Base-by-base conservation (phyloP, 2,329 filamentous ascomycete genomes). In the Raffaelea arxii region DNA sequence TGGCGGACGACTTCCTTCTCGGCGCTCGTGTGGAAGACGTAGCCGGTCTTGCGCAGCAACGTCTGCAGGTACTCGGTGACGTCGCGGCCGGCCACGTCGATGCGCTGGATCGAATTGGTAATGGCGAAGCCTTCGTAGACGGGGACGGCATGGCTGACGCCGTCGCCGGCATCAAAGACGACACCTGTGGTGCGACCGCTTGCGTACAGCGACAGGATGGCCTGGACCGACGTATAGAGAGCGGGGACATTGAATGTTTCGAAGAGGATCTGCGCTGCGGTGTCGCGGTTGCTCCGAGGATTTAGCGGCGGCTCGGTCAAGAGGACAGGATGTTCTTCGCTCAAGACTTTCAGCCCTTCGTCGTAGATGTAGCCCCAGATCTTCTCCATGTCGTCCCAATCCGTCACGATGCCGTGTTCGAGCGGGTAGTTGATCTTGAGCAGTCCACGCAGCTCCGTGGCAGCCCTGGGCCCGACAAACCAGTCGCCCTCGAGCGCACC, bases 341-440 rank as follows among this genome's bases (percentile, higher is more conserved):
- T 96, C 62, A 96, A 75, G 43, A 91, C 95, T 72, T 96, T 97
- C 58, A 98, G 66, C 53, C 94, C 92, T 61, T 96, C 91, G 48
- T 86, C 86, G 64, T 97, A 98, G 45, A 98, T 89, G 61, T 94
- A 92, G 59, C 94, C 86, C 92, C 92, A 98, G 68, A 98, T 98
- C 70, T 88, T 82, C 72, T 98, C 92, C 92, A 98, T 98, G 62
- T 98, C 92, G 62, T 97, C 92, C 92, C 92, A 98, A 66, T 98
- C 89, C 56, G 92, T 98, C 53, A 98, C 92, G 59, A 98, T 94
- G 57, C 92, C 92, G 64, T 98, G 92, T 69, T 97, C 92, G 46
- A 98, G 71, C 39, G 92, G 92, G 63, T 97, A 97, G 54, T 82
- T 78, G 58, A 98, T 96, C 77, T 97, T 98, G 57, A 98, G 75